These are phyloP conservation scores for Sporobolomyces roseus DNA, from an alignment of 768 basidiomycete genomes.

Conservation along the genomic window DNA sequence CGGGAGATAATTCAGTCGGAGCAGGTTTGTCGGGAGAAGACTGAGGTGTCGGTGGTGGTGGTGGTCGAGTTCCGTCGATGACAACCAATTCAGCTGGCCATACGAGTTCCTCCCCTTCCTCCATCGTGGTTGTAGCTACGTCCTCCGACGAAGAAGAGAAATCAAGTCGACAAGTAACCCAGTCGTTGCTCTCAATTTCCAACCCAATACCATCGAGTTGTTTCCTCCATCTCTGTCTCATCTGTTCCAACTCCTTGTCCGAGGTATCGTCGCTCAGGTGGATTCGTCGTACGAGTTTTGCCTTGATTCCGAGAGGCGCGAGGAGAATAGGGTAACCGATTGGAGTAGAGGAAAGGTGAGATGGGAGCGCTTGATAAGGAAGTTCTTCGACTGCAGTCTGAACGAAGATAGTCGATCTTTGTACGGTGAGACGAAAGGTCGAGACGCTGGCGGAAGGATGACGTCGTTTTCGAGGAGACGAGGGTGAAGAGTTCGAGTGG, in stretches of 20 bases:
- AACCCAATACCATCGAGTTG: not conserved
- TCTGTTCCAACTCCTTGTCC: not conserved
- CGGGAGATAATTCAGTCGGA: not conserved
- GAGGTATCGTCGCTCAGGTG: not conserved
- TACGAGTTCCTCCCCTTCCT: slow-evolving; percentile 15
- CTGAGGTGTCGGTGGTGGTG: not conserved
- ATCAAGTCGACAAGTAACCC: slow-evolving; percentile 28
- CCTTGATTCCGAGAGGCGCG: slow-evolving; percentile 16
- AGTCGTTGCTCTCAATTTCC: not conserved
- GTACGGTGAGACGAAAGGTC: slow-evolving; percentile 11
- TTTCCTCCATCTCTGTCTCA: slow-evolving; percentile 4
- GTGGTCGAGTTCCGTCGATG: slow-evolving; percentile 15
- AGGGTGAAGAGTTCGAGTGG: not conserved
- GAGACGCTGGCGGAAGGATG: not conserved
- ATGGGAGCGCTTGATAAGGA: not conserved
- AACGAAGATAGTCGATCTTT: slow-evolving; percentile 13
- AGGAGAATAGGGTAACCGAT: slow-evolving; percentile 10
- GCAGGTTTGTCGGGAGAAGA: slow-evolving; percentile 5
- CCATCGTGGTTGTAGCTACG: not conserved
- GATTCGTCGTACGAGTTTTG: not conserved
- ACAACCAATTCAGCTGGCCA: slow-evolving; percentile 28
- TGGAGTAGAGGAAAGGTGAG: not conserved
- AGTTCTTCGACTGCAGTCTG: not conserved
- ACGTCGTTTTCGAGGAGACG: not conserved
- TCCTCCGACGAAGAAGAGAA: not conserved